Percentiles rank a stretch among this genome's conserved stretches.
Conservation (phyloP, 257 asterid species). For the Parsonsia alboflavescens region DNA sequence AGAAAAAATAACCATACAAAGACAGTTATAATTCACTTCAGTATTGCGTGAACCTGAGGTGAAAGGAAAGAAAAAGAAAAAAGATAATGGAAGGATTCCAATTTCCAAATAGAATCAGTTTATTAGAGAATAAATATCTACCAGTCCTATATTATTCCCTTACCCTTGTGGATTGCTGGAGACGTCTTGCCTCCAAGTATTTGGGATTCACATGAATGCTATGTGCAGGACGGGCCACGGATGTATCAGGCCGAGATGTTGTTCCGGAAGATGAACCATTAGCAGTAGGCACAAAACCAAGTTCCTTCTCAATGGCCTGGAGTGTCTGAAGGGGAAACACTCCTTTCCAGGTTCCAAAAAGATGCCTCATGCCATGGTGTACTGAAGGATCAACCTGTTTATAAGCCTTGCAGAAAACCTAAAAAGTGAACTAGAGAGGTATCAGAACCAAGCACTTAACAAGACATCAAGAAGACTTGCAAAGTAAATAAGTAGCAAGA, state of each 20-base stretch:
- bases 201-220: slow-evolving; percentile 90
- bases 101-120: neutral
- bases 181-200: slow-evolving; percentile 83
- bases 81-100: too few species aligned
- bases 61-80: too few species aligned
- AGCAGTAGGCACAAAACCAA: slow-evolving; percentile 57
- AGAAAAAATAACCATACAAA: neutral
- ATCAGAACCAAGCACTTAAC: neutral
- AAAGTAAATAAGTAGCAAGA: neutral
- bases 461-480: neutral
- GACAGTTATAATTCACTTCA: neutral
- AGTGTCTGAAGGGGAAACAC: slow-evolving; percentile 75
- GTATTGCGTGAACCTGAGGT: neutral
- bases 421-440: slow-evolving; percentile 25
- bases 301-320: slow-evolving; percentile 75
- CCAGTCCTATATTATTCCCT: slow-evolving; percentile 4
- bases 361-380: slow-evolving; percentile 88
- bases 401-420: slow-evolving; percentile 89
- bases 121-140: neutral
- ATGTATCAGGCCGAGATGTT: slow-evolving; percentile 46
- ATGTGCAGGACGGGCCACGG: slow-evolving; percentile 64
- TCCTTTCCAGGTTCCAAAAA: slow-evolving; percentile 93
- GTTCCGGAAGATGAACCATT: slow-evolving; percentile 59
- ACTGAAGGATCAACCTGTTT: slow-evolving; percentile 73
- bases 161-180: slow-evolving; percentile 57